Evolutionary conservation across 805 yeast species (phyloP).

Genomic region (Yueomyces sinensis): DNA sequence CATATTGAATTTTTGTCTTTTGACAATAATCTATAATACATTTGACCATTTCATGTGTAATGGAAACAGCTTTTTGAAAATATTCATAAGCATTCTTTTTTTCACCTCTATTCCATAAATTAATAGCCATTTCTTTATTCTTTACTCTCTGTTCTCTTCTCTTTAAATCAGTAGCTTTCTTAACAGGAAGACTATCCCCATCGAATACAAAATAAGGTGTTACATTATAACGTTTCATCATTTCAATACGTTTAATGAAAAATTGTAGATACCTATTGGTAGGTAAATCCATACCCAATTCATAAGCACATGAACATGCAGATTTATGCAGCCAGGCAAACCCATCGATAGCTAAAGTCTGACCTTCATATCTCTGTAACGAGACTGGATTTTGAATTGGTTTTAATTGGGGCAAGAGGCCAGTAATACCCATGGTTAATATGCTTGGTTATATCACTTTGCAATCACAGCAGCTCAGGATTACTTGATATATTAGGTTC

Average conservation of each 20-base stretch:
- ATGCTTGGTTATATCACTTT: too few relatives aligned
- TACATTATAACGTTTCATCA: slow-evolving; percentile 54
- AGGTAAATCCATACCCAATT: slow-evolving; percentile 55
- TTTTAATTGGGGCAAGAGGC: slow-evolving; percentile 67
- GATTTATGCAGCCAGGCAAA: slow-evolving; percentile 95
- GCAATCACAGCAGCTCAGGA: too few relatives aligned
- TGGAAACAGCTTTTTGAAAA: slow-evolving; percentile 69
- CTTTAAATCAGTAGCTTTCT: slow-evolving; percentile 56
- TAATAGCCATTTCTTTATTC: slow-evolving; percentile 44
- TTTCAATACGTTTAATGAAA: slow-evolving; percentile 49
- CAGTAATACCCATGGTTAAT: slow-evolving; percentile 76
- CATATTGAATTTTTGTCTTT: slow-evolving; percentile 41
- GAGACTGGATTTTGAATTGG: slow-evolving; percentile 52
- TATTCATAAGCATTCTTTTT: slow-evolving; percentile 47
- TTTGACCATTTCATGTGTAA: slow-evolving; percentile 86
- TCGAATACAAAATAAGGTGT: slow-evolving; percentile 86
- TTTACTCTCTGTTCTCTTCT: slow-evolving; percentile 44
- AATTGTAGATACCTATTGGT: slow-evolving; percentile 63
- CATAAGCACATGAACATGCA: slow-evolving; percentile 69
- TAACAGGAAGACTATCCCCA: slow-evolving; percentile 77
- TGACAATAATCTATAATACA: slow-evolving; percentile 64
- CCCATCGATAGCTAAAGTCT: slow-evolving; percentile 83
- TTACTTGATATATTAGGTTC: too few relatives aligned
- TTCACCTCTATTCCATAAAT: slow-evolving; percentile 39
- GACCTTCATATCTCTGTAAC: slow-evolving; percentile 51